Conservation (phyloP, 352 stramenopile genomes). For the Globisporangium carolinianum region DNA sequence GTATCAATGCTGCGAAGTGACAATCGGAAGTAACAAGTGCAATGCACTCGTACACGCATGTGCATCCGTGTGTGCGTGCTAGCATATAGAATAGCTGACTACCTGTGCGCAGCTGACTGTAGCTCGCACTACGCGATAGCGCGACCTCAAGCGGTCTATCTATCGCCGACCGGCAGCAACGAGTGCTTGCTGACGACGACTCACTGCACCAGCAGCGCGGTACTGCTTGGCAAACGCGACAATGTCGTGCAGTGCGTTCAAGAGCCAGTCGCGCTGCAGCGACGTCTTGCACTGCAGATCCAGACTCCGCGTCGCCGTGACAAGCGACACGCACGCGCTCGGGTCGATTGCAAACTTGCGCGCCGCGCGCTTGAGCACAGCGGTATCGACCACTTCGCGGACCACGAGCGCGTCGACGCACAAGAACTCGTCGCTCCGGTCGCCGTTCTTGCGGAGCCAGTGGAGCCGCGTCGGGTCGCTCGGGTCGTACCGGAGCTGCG, state of each 20-base stretch:
- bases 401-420: slow-evolving; percentile 44
- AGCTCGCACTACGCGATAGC: too few relatives aligned
- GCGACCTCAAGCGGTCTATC: too few relatives aligned
- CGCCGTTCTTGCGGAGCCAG: slow-evolving; percentile 73
- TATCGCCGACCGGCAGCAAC: too few relatives aligned
- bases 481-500: slow-evolving; percentile 64
- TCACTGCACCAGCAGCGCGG: slow-evolving; percentile 27
- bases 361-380: slow-evolving; percentile 43
- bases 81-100: too few relatives aligned
- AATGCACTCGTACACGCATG: too few relatives aligned
- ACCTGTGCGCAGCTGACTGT: too few relatives aligned
- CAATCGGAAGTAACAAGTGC: too few relatives aligned
- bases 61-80: too few relatives aligned
- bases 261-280: slow-evolving; percentile 71
- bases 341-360: slow-evolving; percentile 34
- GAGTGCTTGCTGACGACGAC: slow-evolving; percentile 2
- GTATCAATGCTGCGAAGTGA: too few relatives aligned
- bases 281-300: slow-evolving; percentile 59
- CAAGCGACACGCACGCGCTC: slow-evolving; percentile 43
- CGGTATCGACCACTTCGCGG: slow-evolving; percentile 19
- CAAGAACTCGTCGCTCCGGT: slow-evolving; percentile 57
- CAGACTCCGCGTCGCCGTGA: slow-evolving; percentile 40
- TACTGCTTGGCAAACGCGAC: slow-evolving; percentile 64
- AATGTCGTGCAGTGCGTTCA: slow-evolving; percentile 56
- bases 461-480: slow-evolving; percentile 56